Evolutionary conservation across 306 rosid genomes (phyloP), one percentile per base, ranked within the genome.

Genomic region (Quercus agrifolia): DNA sequence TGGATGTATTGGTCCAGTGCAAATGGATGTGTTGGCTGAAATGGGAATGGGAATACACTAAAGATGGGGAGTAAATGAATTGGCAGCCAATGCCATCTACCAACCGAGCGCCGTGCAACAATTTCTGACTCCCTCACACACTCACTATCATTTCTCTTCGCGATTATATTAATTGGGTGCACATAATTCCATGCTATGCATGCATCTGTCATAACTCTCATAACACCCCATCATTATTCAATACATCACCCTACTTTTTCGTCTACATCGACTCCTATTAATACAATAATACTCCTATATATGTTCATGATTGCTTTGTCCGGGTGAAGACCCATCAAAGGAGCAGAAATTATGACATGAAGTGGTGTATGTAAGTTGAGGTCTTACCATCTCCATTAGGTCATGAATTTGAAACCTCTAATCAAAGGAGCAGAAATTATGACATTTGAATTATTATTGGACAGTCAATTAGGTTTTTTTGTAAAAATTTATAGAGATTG

Each of bases 151-250:
- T 30, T 63, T 33, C 67, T 66, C 23, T 64, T 69, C 30, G 67
- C 59, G 80, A 70, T 74, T 78, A 71, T 21, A 58, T 76, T 76
- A 73, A 83, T 83, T 82, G 80, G 83, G 14, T 57, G 71, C 86
- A 73, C 86, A 74, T 49, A 57, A 75, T 67, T 78, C 77, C 68
- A 78, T 68, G 82, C 73, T 8, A 12, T 12, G 17, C 83, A 83
- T 79, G 82, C 82, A 71, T 57, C 49, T 79, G 82, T 79, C 25
- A 58, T 21, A 12, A 58, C 46, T 8, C 46, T 38, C 46, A 38
- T 7, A 38, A 38, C 11, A 7, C 64, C 31, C 76, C 70, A 70
- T 74, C 70, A 74, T 81, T 81, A 70, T 58, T 75, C 80, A 70
- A 76, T 81, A 41, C 79, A n/a, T 56, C 67, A 11, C 70, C 70